phyloP scores from a whole-genome alignment of 495 filamentous ascomycete species.

The Melanomma pulvis-pyrius region DNA sequence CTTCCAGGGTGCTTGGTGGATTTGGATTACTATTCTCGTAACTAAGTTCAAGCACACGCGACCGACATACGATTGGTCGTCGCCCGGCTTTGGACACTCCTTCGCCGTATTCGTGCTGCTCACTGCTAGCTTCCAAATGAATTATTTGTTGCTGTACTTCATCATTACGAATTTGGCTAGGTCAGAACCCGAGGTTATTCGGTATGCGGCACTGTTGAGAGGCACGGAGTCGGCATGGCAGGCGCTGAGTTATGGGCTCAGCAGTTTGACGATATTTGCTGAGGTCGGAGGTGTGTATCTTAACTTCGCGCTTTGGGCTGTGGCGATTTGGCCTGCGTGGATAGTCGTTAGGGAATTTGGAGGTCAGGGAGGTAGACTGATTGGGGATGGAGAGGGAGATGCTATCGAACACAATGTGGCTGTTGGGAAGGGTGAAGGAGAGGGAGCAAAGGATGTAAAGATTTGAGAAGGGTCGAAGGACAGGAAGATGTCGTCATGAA shows the following conservation, averaged over 20 bases:
- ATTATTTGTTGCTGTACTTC: slow-evolving; percentile 69
- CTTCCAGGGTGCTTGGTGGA: slow-evolving; percentile 63
- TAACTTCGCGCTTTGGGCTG: slow-evolving; percentile 64
- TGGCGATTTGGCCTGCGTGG: slow-evolving; percentile 63
- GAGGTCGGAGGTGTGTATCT: slow-evolving; percentile 62
- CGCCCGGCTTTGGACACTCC: slow-evolving; percentile 57
- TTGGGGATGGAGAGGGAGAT: not conserved
- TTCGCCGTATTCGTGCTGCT: slow-evolving; percentile 64
- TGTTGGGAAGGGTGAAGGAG: not conserved
- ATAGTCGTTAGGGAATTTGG: slow-evolving; percentile 59
- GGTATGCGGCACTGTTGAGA: slow-evolving; percentile 62
- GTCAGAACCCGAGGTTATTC: slow-evolving; percentile 59
- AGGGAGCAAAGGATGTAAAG: not conserved
- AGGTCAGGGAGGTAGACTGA: not conserved
- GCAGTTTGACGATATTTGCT: slow-evolving; percentile 59
- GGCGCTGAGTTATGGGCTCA: slow-evolving; percentile 63
- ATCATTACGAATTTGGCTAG: slow-evolving; percentile 61
- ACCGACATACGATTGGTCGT: slow-evolving; percentile 61
- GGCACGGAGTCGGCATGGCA: slow-evolving; percentile 66
- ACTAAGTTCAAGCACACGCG: slow-evolving; percentile 55
- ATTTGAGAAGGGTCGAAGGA: not conserved
- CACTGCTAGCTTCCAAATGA: slow-evolving; percentile 63
- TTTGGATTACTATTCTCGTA: slow-evolving; percentile 61
- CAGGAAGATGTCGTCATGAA: not conserved
- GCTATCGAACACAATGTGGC: not conserved